Evolutionary conservation across 1,139 yeast species (phyloP).

Genomic region (Suhomyces anneliseae): DNA sequence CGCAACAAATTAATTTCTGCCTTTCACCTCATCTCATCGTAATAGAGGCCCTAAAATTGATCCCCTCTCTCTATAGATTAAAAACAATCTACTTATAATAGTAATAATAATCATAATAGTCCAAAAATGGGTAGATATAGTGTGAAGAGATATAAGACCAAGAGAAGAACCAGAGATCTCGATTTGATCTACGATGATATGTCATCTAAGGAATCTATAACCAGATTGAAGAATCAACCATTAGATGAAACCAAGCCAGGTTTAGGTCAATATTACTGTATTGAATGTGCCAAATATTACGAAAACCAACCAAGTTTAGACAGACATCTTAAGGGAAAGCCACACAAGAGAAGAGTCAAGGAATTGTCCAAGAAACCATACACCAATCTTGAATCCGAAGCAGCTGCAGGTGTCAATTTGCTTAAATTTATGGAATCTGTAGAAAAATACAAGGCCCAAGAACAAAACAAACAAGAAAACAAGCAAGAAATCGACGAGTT

Average conservation of each 20-base stretch:
- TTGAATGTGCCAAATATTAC: slow-evolving; percentile 90
- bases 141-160: slow-evolving; percentile 71
- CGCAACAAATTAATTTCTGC: neutral
- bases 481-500: slow-evolving; percentile 38
- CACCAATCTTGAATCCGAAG: slow-evolving; percentile 84
- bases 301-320: slow-evolving; percentile 75
- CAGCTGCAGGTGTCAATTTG: slow-evolving; percentile 81
- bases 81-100: neutral
- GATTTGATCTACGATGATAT: slow-evolving; percentile 83
- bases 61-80: neutral
- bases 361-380: slow-evolving; percentile 78
- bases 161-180: slow-evolving; percentile 80
- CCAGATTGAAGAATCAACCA: slow-evolving; percentile 71
- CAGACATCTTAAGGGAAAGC: slow-evolving; percentile 71
- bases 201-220: slow-evolving; percentile 59
- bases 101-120: neutral
- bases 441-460: slow-evolving; percentile 50
- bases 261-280: slow-evolving; percentile 89
- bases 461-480: slow-evolving; percentile 39
- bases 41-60: neutral
- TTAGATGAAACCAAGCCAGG: slow-evolving; percentile 91
- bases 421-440: slow-evolving; percentile 63
- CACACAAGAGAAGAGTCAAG: slow-evolving; percentile 84
- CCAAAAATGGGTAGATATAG: slow-evolving; percentile 78
- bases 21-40: neutral